Conservation (phyloP, 805 yeast genomes). For the Yarrowia sp. region DNA sequence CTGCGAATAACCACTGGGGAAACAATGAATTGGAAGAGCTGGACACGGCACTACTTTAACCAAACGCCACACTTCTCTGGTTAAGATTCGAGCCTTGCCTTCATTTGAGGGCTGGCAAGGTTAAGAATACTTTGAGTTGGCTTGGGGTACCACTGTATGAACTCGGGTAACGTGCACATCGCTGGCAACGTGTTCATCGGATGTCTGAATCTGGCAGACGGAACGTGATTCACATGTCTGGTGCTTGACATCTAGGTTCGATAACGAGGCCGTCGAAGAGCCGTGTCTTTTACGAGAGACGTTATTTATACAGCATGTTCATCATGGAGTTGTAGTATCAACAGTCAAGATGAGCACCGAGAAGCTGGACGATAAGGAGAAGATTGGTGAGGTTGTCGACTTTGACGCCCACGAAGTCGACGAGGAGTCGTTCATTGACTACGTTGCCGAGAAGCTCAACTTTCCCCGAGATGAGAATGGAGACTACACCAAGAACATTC, state of each 20-base stretch:
- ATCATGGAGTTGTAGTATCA: too few relatives aligned
- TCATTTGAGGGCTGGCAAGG: background rate
- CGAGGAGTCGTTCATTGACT: conserved; percentile 2
- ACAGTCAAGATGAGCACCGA: background rate
- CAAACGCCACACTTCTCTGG: background rate
- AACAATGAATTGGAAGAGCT: too few relatives aligned
- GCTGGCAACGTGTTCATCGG: too few relatives aligned
- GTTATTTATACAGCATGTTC: too few relatives aligned
- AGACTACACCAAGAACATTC: background rate
- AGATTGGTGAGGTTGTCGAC: conserved; percentile 2
- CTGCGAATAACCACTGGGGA: too few relatives aligned
- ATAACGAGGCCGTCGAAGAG: background rate
- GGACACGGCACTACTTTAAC: background rate
- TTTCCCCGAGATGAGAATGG: background rate
- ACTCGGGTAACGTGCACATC: too few relatives aligned
- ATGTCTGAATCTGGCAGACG: too few relatives aligned
- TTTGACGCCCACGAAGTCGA: background rate
- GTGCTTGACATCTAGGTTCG: background rate
- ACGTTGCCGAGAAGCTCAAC: conserved; percentile 11
- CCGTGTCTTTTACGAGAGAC: background rate
- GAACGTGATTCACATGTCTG: background rate
- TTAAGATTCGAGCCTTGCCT: too few relatives aligned
- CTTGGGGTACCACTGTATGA: background rate
- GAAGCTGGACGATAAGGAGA: background rate
- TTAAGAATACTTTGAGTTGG: background rate